Evolutionary conservation across 2,329 filamentous ascomycete genomes (phyloP).

Genomic region (Exserohilum rostratum): DNA sequence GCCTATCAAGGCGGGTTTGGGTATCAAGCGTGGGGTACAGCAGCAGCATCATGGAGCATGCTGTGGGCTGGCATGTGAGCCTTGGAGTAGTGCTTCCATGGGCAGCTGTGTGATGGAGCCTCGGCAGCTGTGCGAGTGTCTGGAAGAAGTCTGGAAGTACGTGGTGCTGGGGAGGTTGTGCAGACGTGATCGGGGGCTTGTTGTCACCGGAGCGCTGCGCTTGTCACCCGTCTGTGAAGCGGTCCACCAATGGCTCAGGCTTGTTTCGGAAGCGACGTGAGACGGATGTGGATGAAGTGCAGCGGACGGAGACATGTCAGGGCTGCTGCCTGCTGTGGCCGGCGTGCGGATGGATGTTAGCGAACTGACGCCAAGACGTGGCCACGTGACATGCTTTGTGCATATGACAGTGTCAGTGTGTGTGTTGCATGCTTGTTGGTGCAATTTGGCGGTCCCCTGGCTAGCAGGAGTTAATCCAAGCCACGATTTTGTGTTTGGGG

Average conservation of each 20-base stretch:
- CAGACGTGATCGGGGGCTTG: slow-evolving; percentile 7
- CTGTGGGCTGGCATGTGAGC: neutral
- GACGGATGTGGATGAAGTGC: neutral
- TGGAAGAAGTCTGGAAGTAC: neutral
- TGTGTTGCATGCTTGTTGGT: too few species aligned
- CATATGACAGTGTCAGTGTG: too few species aligned
- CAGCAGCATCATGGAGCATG: neutral
- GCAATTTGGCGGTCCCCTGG: too few species aligned
- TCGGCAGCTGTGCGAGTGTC: slow-evolving; percentile 1
- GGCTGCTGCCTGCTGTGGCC: too few species aligned
- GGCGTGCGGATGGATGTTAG: too few species aligned
- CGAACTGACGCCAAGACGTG: too few species aligned
- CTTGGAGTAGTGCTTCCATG: neutral
- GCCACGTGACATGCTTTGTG: too few species aligned
- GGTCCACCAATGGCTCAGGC: slow-evolving; percentile 16
- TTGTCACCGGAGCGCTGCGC: neutral
- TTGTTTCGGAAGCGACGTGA: slow-evolving; percentile 10
- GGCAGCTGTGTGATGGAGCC: slow-evolving; percentile 7
- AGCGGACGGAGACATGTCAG: too few species aligned
- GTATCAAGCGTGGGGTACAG: slow-evolving; percentile 20
- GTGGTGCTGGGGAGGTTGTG: slow-evolving; percentile 2
- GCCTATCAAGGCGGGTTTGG: slow-evolving; percentile 5
- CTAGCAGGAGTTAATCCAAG: too few species aligned
- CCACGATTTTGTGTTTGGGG: too few species aligned
- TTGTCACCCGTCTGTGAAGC: slow-evolving; percentile 9